These are phyloP conservation scores for Hypoxylon sp. DNA, from an alignment of 2,329 filamentous ascomycete genomes.

Conservation along the genomic window DNA sequence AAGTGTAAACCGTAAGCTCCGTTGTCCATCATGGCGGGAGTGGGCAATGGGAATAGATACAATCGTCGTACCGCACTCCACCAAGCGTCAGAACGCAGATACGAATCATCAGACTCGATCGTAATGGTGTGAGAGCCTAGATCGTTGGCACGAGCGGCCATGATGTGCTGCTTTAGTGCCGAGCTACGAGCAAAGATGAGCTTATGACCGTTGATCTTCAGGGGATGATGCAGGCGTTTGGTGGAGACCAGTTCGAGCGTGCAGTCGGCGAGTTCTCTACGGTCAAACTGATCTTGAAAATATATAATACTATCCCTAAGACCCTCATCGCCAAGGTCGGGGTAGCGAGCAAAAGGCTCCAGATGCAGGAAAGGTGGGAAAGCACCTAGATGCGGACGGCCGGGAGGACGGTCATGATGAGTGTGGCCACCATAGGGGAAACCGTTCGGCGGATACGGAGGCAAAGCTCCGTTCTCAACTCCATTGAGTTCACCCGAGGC, in stretches of 20 bases:
- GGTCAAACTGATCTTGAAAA: slow-evolving; percentile 56
- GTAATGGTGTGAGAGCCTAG: slow-evolving; percentile 56
- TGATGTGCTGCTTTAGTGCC: slow-evolving; percentile 53
- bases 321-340: slow-evolving; percentile 44
- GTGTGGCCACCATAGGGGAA: slow-evolving; percentile 41
- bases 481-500: slow-evolving; percentile 63
- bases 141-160: slow-evolving; percentile 52
- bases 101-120: slow-evolving; percentile 65
- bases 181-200: slow-evolving; percentile 68
- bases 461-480: slow-evolving; percentile 57
- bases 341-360: slow-evolving; percentile 43
- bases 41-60: slow-evolving; percentile 67
- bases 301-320: slow-evolving; percentile 51
- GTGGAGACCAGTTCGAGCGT: slow-evolving; percentile 57
- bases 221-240: slow-evolving; percentile 54
- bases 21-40: slow-evolving; percentile 52
- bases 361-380: slow-evolving; percentile 50
- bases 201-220: slow-evolving; percentile 67
- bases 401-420: slow-evolving; percentile 42
- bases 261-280: slow-evolving; percentile 58
- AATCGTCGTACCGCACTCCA: slow-evolving; percentile 69
- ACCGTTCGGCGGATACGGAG: slow-evolving; percentile 58
- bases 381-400: slow-evolving; percentile 30
- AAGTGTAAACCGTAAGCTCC: slow-evolving; percentile 52
- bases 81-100: slow-evolving; percentile 68